Percentiles rank a stretch among this genome's conserved stretches.
These are phyloP conservation scores for Cotoneaster glaucophyllus DNA, from an alignment of 306 rosid genomes.

Conservation along the genomic window DNA sequence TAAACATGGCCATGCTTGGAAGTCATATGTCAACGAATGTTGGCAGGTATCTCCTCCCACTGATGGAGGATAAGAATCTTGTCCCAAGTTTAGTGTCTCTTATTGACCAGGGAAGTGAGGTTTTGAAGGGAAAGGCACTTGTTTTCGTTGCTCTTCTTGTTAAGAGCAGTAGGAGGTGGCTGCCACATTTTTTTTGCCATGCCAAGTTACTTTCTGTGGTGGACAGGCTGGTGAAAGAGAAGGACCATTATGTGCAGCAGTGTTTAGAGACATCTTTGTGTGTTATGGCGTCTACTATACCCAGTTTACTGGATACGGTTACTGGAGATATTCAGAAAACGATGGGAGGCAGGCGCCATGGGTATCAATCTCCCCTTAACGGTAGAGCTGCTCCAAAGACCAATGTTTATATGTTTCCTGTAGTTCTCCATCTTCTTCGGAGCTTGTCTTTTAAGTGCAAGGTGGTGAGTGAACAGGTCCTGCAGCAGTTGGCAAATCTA, in stretches of 20 bases:
- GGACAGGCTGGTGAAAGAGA: conserved; percentile 88
- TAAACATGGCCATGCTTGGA: conserved; percentile 83
- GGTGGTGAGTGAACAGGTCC: conserved; percentile 63
- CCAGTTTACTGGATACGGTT: conserved; percentile 74
- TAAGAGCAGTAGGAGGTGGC: conserved; percentile 85
- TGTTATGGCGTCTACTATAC: conserved; percentile 67
- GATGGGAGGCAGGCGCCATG: conserved; percentile 92
- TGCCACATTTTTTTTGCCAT: conserved; percentile 82
- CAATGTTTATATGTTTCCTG: conserved; percentile 78
- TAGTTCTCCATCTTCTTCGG: conserved; percentile 89
- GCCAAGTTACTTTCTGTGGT: conserved; percentile 77
- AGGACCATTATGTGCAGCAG: conserved; percentile 67
- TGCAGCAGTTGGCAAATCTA: conserved; percentile 78
- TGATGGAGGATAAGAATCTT: conserved; percentile 81
- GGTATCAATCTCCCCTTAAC: conserved; percentile 63
- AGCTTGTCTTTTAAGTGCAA: conserved; percentile 78
- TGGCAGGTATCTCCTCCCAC: conserved; percentile 64
- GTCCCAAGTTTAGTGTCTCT: conserved; percentile 67
- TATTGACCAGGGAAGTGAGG: conserved; percentile 89
- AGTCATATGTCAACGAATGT: conserved; percentile 64
- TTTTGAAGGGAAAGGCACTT: conserved; percentile 83
- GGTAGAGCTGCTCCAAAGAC: conserved; percentile 76
- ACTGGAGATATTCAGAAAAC: conserved; percentile 77
- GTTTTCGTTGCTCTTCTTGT: conserved; percentile 79
- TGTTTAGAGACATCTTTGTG: conserved; percentile 72